Evolutionary conservation across 495 filamentous ascomycete genomes (phyloP).

Genomic region (Sordaria brevicollis): DNA sequence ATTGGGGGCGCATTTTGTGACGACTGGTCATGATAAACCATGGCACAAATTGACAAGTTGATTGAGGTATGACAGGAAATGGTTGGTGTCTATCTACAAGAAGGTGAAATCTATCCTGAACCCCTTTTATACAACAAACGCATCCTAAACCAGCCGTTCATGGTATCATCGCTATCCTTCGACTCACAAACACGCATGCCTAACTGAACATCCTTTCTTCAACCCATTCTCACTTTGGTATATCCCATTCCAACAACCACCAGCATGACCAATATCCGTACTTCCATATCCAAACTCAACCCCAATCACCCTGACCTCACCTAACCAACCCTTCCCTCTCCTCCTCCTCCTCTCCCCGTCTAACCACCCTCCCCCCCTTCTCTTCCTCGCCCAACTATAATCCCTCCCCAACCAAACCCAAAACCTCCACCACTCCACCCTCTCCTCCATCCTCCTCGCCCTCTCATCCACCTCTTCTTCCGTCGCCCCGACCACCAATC

Average conservation of each 20-base stretch:
- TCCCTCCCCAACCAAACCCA: background rate
- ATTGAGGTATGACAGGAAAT: background rate
- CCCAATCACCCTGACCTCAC: background rate
- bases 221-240: background rate
- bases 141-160: background rate
- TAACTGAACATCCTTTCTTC: background rate
- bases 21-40: background rate
- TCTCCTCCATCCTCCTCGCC: background rate
- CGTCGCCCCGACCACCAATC: background rate
- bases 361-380: background rate
- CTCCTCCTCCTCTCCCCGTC: background rate
- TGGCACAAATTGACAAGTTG: background rate
- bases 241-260: background rate
- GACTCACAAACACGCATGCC: background rate
- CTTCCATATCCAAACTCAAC: background rate
- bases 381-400: background rate
- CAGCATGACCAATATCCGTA: background rate
- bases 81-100: background rate
- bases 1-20: too few species aligned
- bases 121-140: background rate
- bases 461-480: background rate
- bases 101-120: background rate
- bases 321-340: background rate
- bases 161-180: background rate
- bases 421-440: background rate